These are phyloP conservation scores for Aquilaria agallochum DNA, from an alignment of 441 rosid species.

Conservation along the genomic window DNA sequence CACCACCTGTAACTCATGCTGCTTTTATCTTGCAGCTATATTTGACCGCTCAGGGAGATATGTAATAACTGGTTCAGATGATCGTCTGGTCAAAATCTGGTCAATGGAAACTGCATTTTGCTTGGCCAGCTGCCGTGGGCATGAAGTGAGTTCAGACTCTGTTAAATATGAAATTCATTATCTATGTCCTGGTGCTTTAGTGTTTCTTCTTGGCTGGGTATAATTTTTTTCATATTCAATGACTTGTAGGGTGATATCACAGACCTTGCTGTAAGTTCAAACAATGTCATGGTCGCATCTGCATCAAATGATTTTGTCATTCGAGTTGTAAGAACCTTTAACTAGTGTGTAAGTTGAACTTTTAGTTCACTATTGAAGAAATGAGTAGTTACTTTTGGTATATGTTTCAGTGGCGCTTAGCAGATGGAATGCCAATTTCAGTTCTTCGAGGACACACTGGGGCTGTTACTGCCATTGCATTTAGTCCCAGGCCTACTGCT, in stretches of 20 bases:
- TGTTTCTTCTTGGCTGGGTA: slow-evolving; percentile 11
- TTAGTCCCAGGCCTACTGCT: slow-evolving; percentile 71
- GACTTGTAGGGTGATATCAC: slow-evolving; percentile 74
- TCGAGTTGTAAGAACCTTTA: slow-evolving; percentile 62
- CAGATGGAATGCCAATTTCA: slow-evolving; percentile 77
- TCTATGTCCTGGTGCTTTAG: slow-evolving; percentile 15
- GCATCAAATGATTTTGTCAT: slow-evolving; percentile 81
- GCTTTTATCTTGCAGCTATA: slow-evolving; percentile 51
- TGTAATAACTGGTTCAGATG: slow-evolving; percentile 84
- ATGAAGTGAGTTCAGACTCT: slow-evolving; percentile 58
- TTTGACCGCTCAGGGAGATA: slow-evolving; percentile 83
- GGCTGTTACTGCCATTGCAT: slow-evolving; percentile 86
- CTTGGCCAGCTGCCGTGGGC: slow-evolving; percentile 89
- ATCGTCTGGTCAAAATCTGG: slow-evolving; percentile 87
- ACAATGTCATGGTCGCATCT: slow-evolving; percentile 77
- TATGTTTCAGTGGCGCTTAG: slow-evolving; percentile 72
- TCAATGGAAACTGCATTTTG: slow-evolving; percentile 90
- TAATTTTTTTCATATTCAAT: slow-evolving; percentile 19
- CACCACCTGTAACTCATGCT: slow-evolving; percentile 6
- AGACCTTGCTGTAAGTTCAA: slow-evolving; percentile 80
- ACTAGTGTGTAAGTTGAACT: slow-evolving; percentile 11
- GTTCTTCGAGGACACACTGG: slow-evolving; percentile 80
- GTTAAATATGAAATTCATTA: slow-evolving; percentile 12
- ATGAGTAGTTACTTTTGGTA: slow-evolving; percentile 23
- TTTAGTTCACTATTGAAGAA: slow-evolving; percentile 15